Base-by-base conservation (phyloP, 441 rosid species). In the Euphorbia celastroides region DNA sequence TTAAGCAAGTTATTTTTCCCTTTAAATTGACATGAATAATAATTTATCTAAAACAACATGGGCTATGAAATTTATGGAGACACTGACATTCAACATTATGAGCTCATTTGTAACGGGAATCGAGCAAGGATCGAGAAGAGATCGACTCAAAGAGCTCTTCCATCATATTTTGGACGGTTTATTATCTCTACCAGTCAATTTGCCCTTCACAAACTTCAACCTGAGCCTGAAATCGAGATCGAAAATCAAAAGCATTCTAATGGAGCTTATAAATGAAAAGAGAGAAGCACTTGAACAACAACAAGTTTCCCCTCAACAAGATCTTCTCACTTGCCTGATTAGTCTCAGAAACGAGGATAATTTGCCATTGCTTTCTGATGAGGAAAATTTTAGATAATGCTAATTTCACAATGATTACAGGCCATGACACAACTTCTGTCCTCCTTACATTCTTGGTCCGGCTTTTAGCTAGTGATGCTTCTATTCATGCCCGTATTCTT, bases 141-240 rank as follows among this genome's bases (percentile, higher is more conserved):
- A 51, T 3, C 19, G 56, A 13, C 56, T 51, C 25, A 51, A n/a
- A 11, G 26, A 51, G 12, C 56, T 51, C 2, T 51, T 51, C 56
- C 23, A 20, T 26, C 56, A 51, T 19, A 3, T 51, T 19, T 2
- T 51, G 11, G 28, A 52, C 3, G 57, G 57, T 12, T 9, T 52
- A 3, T 20, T 52, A 8, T 52, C 57, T 20, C 0, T 52, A 22
- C 57, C 84, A 7, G 1, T 81, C 13, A 80, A 77, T 67, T 63
- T 85, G 51, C 90, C 83, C 0, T 80, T 75, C 76, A 83, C 81
- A 7, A 55, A 72, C 51, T 85, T 65, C 71, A 75, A 57, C 55
- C 26, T 54, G 41, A 74, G 86, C 71, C 69, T 85, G 9, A 16
- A 32, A 14, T 81, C 80, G 19, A 70, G 79, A 36, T 36, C 70